Evolutionary conservation across 2,329 filamentous ascomycete species (phyloP), one percentile per base, ranked within the genome.

Genomic region (Clarireedia homoeocarpa): DNA sequence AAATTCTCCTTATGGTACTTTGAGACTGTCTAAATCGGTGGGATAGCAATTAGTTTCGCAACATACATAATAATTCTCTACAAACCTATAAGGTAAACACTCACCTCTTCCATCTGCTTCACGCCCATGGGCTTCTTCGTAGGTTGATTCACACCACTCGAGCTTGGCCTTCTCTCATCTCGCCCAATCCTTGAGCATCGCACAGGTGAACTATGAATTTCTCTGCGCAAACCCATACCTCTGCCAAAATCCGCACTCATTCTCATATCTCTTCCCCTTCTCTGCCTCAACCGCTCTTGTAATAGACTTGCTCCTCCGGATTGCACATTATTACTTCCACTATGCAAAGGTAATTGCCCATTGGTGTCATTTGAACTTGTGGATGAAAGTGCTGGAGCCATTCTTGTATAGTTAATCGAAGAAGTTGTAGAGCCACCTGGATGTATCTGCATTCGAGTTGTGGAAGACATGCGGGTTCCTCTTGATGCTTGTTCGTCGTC

Each of bases 1-100:
- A 89, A 90, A 65, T 89, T 90, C 70, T 88, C 82, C 67, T 90
- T 90, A 68, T 85, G 83, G 23, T 89, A 71, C 1, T 76, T 84
- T 4, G 85, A 86, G 52, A 89, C 72, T 53, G 84, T 81, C 78
- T 86, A 49, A 10, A 45, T 30, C 4, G 10, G 24, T 23, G 23
- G 20, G 3, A 12, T 2, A 5, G 20, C 14, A 50, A 34, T 55
- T 26, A 55, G 52, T 17, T 44, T 6, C 15, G 20, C 48, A 44
- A 39, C 42, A 42, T 61, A 63, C 54, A 20, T 44, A 17, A 9
- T 9, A 50, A 53, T 14, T 46, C 56, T 14, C 39, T 38, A 27
- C n/a, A 30, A 6, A n/a, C 26, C 20, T 44, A 14, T 45, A 48
- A n/a, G 6, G 20, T 57, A 20, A 9, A 46, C 30, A 59, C 75